These are phyloP conservation scores for Geotrichum restrictum DNA, from an alignment of 1,139 yeast genomes.

Conservation along the genomic window DNA sequence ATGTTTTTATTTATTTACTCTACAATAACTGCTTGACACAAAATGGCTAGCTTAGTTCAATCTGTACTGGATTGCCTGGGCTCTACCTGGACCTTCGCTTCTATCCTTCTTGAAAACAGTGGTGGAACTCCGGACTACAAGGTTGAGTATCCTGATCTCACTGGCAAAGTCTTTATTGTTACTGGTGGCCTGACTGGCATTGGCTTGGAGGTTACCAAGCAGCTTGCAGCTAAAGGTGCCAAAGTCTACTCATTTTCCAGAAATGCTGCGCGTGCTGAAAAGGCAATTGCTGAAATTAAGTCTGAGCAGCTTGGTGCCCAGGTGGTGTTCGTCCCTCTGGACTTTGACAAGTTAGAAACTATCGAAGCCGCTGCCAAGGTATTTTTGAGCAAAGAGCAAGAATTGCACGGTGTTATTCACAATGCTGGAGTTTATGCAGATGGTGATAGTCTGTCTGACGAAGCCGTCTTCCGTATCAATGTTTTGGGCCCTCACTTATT, in stretches of 20 bases:
- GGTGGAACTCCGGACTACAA: constrained; percentile 25
- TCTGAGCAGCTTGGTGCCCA: constrained; percentile 29
- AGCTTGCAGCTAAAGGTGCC: constrained; percentile 45
- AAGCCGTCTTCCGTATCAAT: constrained; percentile 51
- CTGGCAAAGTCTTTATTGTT: constrained; percentile 43
- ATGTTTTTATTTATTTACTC: too few species aligned
- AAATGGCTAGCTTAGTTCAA: too few species aligned
- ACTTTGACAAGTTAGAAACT: constrained; percentile 45
- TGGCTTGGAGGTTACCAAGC: constrained; percentile 43
- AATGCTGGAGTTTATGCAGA: constrained; percentile 37
- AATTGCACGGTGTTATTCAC: too few species aligned
- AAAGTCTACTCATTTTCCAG: constrained; percentile 46
- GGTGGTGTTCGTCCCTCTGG: constrained; percentile 35
- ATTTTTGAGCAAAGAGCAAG: too few species aligned
- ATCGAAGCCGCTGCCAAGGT: too few species aligned
- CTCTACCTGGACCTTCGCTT: neutral
- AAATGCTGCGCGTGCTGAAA: constrained; percentile 38
- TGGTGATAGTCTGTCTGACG: constrained; percentile 43
- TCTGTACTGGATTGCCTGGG: too few species aligned
- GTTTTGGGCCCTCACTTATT: constrained; percentile 51
- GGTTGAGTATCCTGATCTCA: constrained; percentile 45
- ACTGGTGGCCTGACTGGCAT: constrained; percentile 51
- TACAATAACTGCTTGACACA: too few species aligned
- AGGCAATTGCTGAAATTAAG: constrained; percentile 38
- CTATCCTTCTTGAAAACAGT: neutral